These are phyloP conservation scores for Suhomyces kilbournensis DNA, from an alignment of 805 yeast species.

Conservation along the genomic window DNA sequence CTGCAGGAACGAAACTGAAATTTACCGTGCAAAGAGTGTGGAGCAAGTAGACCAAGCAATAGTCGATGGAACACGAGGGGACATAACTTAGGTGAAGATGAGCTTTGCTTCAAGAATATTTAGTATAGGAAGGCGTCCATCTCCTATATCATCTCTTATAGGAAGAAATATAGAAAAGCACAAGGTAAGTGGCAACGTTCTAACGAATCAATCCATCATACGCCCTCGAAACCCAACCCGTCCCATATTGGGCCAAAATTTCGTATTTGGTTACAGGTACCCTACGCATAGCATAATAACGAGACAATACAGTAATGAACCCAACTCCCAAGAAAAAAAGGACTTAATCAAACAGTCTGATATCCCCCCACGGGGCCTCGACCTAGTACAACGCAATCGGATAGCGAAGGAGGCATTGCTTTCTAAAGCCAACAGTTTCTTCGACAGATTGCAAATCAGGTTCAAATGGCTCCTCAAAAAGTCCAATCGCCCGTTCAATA, in stretches of 20 bases:
- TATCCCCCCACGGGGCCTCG: conserved; percentile 3
- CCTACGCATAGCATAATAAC: not conserved
- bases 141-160: not conserved
- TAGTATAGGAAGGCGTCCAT: not conserved
- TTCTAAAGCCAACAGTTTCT: conserved; percentile 26
- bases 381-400: conserved; percentile 8
- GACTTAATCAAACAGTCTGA: not conserved
- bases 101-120: not conserved
- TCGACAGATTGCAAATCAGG: conserved; percentile 31
- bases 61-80: not conserved
- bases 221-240: not conserved
- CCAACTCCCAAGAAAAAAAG: not conserved
- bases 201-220: not conserved
- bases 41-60: not conserved
- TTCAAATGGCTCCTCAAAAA: conserved; percentile 73
- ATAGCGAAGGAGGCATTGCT: conserved; percentile 23
- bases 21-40: not conserved
- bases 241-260: not conserved
- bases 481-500: conserved; percentile 79
- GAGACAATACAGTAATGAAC: not conserved
- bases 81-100: not conserved
- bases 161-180: not conserved
- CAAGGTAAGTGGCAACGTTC: not conserved
- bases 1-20: not conserved
- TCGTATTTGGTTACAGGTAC: not conserved